Conservation (phyloP, 805 yeast genomes). For the Starmerella floricola region DNA sequence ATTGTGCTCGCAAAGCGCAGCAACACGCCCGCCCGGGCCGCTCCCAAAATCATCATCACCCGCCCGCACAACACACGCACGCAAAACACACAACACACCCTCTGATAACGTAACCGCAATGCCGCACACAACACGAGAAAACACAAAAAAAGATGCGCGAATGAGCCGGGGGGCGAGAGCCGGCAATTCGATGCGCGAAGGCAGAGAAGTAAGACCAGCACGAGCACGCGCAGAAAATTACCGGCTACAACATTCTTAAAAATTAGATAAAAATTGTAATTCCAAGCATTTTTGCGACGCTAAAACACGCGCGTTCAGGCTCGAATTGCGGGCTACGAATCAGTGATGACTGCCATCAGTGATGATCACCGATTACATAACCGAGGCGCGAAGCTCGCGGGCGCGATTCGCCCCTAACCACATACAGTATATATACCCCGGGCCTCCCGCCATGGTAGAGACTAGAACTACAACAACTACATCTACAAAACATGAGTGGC, state of each 20-base stretch:
- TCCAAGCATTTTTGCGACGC: not conserved
- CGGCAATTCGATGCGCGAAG: too few species aligned
- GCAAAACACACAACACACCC: too few species aligned
- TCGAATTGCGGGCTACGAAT: not conserved
- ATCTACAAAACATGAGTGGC: constrained; percentile 64
- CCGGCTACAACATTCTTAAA: too few species aligned
- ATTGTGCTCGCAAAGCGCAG: not conserved
- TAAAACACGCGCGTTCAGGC: not conserved
- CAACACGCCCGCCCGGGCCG: not conserved
- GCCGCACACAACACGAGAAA: too few species aligned
- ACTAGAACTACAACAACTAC: not conserved
- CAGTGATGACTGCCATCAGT: constrained; percentile 18
- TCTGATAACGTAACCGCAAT: too few species aligned
- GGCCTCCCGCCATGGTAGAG: not conserved
- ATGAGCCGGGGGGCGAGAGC: too few species aligned
- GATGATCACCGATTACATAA: constrained; percentile 16
- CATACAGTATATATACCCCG: constrained; percentile 15
- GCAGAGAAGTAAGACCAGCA: too few species aligned
- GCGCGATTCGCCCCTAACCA: constrained; percentile 1
- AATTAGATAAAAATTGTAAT: not conserved
- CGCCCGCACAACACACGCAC: too few species aligned
- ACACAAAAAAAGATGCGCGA: too few species aligned
- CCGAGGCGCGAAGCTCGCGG: constrained; percentile 1
- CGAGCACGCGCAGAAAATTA: too few species aligned
- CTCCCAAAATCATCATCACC: not conserved